Evolutionary conservation across 164 flowering plant genomes (phyloP), one percentile per base, ranked within the genome.

Genomic region (Stephania yunnanensis): DNA sequence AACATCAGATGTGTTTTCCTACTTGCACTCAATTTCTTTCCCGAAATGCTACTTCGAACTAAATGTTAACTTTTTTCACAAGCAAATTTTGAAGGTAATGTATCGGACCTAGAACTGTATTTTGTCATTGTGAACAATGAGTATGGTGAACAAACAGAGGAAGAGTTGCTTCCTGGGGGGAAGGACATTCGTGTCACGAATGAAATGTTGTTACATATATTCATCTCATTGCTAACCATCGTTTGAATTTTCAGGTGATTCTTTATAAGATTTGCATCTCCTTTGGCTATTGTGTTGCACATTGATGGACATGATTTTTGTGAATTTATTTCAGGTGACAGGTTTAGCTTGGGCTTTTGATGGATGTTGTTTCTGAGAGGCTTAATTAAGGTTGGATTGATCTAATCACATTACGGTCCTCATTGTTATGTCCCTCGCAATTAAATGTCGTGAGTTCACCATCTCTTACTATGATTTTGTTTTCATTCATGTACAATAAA

Each of bases 101-200:
- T 93, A 30, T 87, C 97, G 6, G 93, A 86, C 46, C 82, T 95
- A 63, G 99, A 93, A 73, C 85, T 95, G n/a, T n/a, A n/a, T n/a
- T n/a, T n/a, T n/a, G n/a, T n/a, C n/a, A n/a, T n/a, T n/a, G n/a
- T n/a, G n/a, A 95, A 89, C 77, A 95, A 92, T 87, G 99, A 95
- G 74, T 95, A 95, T 79, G 99, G 99, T 68, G 98, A 92, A 86
- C 97, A 93, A 85, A 89, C 86, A 76, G 96, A 92, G 80, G 96
- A 92, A 74, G 99, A 95, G 82, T 87, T 95, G 73, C 81, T 90
- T 78, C 89, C 89, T 9, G 95, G 93, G 45, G 99, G 98, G 71
- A 95, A 87, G 81, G 87, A 87, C 78, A 74, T 77, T 10, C 94
- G 90, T 71, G 97, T 95, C 50, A 93, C 95, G 48, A 95, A 91